Base-by-base conservation (phyloP, 1,139 yeast species). In the Zygosaccharomyces pseudobailii region DNA sequence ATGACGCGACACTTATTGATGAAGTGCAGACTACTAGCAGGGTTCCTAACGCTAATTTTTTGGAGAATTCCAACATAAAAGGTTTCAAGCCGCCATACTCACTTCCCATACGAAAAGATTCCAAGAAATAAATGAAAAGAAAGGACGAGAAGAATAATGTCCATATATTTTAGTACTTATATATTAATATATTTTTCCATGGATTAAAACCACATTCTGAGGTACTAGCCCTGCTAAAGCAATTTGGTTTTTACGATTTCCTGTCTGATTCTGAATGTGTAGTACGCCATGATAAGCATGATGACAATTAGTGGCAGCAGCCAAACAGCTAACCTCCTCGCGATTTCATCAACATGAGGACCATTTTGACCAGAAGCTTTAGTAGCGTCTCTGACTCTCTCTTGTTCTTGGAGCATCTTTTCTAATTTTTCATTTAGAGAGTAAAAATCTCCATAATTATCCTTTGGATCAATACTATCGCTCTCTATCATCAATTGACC, bases 1-100 rank as follows among this genome's bases (percentile, higher is more conserved):
- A 68, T 47, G 71, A 65, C 27, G 55, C 55, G n/a, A 55, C 68
- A 4, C 59, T 65, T 49, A 62, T 60, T 34, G 71, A 70, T 42
- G 71, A 68, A 49, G 57, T 62, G 6, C 57, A 61, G 22, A 67
- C 65, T 0, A 68, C 68, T 7, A 69, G 66, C 51, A 66, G 73
- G 48, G 62, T 59, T 37, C 75, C 79, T 1, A 75, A 74, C 56
- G 72, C 78, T 6, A 76, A 76, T 54, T 67, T 70, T 40, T 40
- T 71, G n/a, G 74, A 73, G 0, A 63, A 71, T 52, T 65, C 73
- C 1, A 74, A 74, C 49, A 70, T 75, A 7, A 62, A 65, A 40
- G 68, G 70, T 3, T 63, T 67, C 33, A 71, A 66, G 52, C 76
- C 79, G 8, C 72, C 76, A 3, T 75, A 72, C 55, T 59, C 52